Percentiles rank a stretch among this genome's conserved stretches.
These are phyloP conservation scores for Lactarius pseudohatsudake DNA, from an alignment of 768 basidiomycete genomes.

Conservation along the genomic window DNA sequence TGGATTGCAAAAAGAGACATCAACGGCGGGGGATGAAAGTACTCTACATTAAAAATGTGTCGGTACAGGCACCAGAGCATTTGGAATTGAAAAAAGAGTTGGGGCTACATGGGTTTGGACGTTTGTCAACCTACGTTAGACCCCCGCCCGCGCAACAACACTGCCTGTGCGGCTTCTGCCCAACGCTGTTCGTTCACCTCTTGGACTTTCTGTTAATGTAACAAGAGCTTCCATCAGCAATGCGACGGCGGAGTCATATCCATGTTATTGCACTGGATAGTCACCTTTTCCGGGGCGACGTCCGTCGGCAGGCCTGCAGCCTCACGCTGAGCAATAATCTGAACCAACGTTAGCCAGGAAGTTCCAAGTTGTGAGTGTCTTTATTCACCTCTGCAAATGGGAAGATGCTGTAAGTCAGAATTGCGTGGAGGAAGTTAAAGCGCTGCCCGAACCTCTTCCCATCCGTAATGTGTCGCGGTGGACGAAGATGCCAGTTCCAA, in stretches of 20 bases:
- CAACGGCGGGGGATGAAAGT: conserved; percentile 6
- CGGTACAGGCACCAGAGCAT: not conserved
- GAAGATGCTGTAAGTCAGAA: not conserved
- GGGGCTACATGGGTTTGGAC: not conserved
- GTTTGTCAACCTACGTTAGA: conserved; percentile 7
- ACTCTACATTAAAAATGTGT: conserved; percentile 7
- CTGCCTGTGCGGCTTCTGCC: conserved; percentile 25
- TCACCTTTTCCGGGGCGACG: conserved; percentile 22
- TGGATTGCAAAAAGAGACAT: conserved; percentile 21
- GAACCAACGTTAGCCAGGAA: not conserved
- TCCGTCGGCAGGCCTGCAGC: conserved; percentile 23
- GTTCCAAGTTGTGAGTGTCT: not conserved
- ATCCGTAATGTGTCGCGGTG: conserved; percentile 23
- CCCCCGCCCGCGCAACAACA: conserved; percentile 10
- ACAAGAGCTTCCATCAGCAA: not conserved
- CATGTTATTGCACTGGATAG: not conserved
- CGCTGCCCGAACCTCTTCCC: conserved; percentile 19
- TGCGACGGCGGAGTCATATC: not conserved
- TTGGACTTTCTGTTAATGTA: conserved; percentile 19
- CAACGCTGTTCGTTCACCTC: conserved; percentile 25
- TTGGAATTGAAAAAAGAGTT: not conserved
- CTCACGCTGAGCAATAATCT: conserved; percentile 26
- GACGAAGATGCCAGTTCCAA: conserved; percentile 16
- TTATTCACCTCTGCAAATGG: conserved; percentile 14
- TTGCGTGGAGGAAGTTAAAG: not conserved